Conservation (phyloP, 148 eudicot genomes). For the Silene uniflora region DNA sequence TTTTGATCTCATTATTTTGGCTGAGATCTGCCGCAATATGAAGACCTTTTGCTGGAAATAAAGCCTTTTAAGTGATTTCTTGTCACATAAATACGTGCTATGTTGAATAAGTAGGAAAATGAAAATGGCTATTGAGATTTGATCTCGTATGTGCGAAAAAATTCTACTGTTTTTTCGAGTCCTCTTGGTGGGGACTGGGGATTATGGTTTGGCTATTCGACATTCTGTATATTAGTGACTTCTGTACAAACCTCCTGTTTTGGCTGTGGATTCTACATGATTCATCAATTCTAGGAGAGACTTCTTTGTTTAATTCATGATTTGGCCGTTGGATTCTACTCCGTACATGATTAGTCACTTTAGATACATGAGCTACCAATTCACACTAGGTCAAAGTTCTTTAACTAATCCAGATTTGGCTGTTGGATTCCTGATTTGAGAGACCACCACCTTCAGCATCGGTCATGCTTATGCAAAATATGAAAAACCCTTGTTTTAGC, state of each 20-base stretch:
- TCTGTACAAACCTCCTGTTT: neutral
- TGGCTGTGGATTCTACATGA: constrained; percentile 4
- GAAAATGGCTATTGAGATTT: constrained; percentile 7
- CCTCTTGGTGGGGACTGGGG: constrained; percentile 14
- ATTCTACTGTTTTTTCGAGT: constrained; percentile 10
- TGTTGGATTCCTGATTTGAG: constrained; percentile 19
- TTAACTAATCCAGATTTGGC: neutral
- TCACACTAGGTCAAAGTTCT: neutral
- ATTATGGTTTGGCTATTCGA: neutral
- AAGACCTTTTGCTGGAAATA: neutral
- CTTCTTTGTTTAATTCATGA: too few species aligned
- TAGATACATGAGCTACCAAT: neutral
- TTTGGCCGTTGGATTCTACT: neutral
- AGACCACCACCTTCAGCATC: neutral
- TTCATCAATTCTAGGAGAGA: neutral
- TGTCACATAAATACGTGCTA: neutral
- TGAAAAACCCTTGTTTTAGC: neutral
- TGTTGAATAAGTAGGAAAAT: neutral
- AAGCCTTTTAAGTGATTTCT: neutral
- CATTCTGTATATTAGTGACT: neutral
- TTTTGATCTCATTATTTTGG: neutral
- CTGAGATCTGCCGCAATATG: neutral
- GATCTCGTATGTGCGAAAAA: constrained; percentile 11
- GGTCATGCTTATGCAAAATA: neutral
- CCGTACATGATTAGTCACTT: neutral